Evolutionary conservation across 805 yeast genomes (phyloP).

Genomic region (Myxozyma melibiosi): DNA sequence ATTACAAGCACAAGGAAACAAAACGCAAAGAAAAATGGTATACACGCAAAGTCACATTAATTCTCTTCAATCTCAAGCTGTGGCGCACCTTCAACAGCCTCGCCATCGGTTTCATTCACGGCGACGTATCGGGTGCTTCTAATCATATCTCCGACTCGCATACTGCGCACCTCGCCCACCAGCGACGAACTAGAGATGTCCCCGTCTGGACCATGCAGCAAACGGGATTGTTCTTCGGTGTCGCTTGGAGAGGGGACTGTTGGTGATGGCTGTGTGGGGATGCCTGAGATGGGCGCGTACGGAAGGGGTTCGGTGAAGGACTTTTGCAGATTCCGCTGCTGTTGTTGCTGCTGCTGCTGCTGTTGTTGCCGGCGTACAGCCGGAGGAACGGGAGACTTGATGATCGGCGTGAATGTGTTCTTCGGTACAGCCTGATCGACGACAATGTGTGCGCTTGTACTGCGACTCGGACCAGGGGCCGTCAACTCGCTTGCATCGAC

Average conservation of each 20-base stretch:
- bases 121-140: constrained; percentile 5
- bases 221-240: not conserved
- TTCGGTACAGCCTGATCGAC: constrained; percentile 27
- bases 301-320: no score
- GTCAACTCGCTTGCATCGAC: not conserved
- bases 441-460: no score
- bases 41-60: no score
- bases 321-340: not conserved
- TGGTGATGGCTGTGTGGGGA: no score
- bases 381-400: constrained; percentile 30
- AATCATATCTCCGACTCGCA: constrained; percentile 28
- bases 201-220: not conserved
- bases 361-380: constrained; percentile 24
- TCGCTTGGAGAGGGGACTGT: not conserved
- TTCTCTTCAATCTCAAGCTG: constrained; percentile 4
- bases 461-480: no score
- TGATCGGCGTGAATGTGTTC: constrained; percentile 28
- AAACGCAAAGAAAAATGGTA: no score
- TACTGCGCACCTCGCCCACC: constrained; percentile 26
- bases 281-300: no score
- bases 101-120: not conserved
- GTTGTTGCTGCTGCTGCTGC: constrained; percentile 5
- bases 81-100: not conserved
- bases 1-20: no score
- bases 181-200: constrained; percentile 2